Evolutionary conservation across 208 protist genomes (phyloP), one percentile per base, ranked within the genome.

Genomic region (Acanthamoeba lenticulata): DNA sequence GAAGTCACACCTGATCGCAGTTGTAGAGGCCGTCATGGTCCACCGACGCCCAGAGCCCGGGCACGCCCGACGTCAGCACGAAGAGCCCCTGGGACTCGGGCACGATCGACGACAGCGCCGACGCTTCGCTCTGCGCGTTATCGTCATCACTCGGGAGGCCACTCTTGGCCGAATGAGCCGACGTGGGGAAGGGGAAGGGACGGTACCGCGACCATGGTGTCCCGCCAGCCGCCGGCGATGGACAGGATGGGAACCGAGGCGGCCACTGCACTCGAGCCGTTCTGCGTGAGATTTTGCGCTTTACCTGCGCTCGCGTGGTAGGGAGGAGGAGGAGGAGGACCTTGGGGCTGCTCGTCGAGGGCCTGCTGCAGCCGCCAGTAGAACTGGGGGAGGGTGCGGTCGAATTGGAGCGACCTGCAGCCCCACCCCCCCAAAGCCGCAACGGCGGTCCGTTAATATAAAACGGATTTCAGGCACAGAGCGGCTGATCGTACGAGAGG

Each of bases 21-120:
- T 29, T 83, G 72, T 83, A 83, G 36, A 83, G 72, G 24, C 72
- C 72, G 27, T 83, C 72, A 21, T 83, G 72, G 42, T 83, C 72
- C 15, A 83, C 29, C 0, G 72, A 83, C 5, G 72, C 72, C 72
- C 72, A 83, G 40, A 83, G 40, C 27, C 72, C 72, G 17, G 72
- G 72, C 6, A 83, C 49, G 40, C 38, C 11, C 1, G 72, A 52
- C 40, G 72, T 83, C 72, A 83, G 36, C 72, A 83, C 72, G 19
- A 83, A 83, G 24, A 83, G 42, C 15, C 72, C 72, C 7, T 47
- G 27, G 40, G 19, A 5, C 19, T 83, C 72, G 36, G 72, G 42
- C 65, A 74, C 65, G 40, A 83, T n/a, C 27, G 72, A 49, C 15
- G 72, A 34, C 38, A 83, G 72, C 72, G 49, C 40, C 6, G 72